Evolutionary conservation across 2,329 filamentous ascomycete species (phyloP).

Genomic region (Ceratocystis papillata): DNA sequence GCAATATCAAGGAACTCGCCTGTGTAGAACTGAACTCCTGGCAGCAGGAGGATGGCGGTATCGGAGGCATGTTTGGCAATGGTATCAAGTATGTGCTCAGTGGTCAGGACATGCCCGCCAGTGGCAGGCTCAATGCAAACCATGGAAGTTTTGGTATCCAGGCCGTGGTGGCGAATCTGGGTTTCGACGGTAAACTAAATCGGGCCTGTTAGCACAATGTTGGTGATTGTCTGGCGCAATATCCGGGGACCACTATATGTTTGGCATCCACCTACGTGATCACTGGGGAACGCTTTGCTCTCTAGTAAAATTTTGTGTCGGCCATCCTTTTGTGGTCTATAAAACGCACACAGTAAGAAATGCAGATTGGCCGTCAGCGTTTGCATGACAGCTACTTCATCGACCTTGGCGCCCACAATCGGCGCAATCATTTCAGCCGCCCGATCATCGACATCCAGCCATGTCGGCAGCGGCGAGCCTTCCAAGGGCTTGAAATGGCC

Average conservation of each 20-base stretch:
- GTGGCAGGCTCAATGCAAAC: slow-evolving; percentile 53
- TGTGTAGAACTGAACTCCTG: slow-evolving; percentile 85
- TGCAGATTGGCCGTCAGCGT: slow-evolving; percentile 70
- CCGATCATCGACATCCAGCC: slow-evolving; percentile 62
- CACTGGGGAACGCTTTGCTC: slow-evolving; percentile 74
- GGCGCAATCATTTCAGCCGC: slow-evolving; percentile 54
- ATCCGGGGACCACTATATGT: neutral
- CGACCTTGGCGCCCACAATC: slow-evolving; percentile 57
- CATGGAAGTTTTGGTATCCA: slow-evolving; percentile 54
- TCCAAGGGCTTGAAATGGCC: slow-evolving; percentile 64
- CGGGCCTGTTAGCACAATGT: neutral
- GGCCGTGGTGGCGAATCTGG: slow-evolving; percentile 58
- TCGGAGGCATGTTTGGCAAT: slow-evolving; percentile 65
- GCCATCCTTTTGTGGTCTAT: slow-evolving; percentile 47
- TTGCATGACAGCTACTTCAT: slow-evolving; percentile 73
- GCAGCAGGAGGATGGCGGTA: slow-evolving; percentile 67
- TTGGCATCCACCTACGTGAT: slow-evolving; percentile 46
- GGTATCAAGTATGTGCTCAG: slow-evolving; percentile 56
- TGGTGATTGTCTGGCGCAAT: neutral
- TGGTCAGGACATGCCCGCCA: slow-evolving; percentile 51
- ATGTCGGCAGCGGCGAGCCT: slow-evolving; percentile 55
- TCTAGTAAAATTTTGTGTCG: slow-evolving; percentile 68
- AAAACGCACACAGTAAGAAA: slow-evolving; percentile 71
- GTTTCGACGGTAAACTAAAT: slow-evolving; percentile 64
- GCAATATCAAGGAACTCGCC: slow-evolving; percentile 79